Conservation (phyloP, 2,329 filamentous ascomycete genomes). For the Calonectria multiphialidica region DNA sequence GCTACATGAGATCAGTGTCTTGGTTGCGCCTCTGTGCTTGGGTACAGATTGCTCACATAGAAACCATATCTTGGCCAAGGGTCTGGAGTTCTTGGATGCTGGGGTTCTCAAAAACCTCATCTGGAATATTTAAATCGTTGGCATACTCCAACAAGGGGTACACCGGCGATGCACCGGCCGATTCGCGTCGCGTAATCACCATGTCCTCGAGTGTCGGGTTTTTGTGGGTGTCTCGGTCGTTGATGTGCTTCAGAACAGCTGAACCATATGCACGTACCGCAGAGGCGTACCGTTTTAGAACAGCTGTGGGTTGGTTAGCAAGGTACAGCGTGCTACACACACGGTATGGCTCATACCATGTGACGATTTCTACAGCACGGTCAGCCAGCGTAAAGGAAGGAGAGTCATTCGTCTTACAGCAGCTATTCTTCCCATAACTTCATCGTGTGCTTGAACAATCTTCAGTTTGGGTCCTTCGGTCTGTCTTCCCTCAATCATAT, state of each 20-base stretch:
- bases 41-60: not conserved
- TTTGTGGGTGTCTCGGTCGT: not conserved
- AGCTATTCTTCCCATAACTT: not conserved
- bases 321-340: not conserved
- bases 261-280: not conserved
- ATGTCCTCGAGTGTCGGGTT: not conserved
- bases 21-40: not conserved
- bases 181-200: not conserved
- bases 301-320: not conserved
- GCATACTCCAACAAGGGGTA: not conserved
- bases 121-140: not conserved
- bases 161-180: not conserved
- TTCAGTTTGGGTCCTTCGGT: not conserved
- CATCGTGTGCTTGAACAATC: not conserved
- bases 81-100: not conserved
- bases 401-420: not conserved
- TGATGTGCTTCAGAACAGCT: not conserved
- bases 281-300: not conserved
- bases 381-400: not conserved
- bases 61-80: slow-evolving; percentile 2
- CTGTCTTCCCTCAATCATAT: not conserved
- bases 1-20: not conserved
- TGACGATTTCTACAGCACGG: not conserved
- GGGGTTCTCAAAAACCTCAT: not conserved
- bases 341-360: not conserved